Conservation (phyloP, 2,329 filamentous ascomycete genomes). For the Trichoderma breve region DNA sequence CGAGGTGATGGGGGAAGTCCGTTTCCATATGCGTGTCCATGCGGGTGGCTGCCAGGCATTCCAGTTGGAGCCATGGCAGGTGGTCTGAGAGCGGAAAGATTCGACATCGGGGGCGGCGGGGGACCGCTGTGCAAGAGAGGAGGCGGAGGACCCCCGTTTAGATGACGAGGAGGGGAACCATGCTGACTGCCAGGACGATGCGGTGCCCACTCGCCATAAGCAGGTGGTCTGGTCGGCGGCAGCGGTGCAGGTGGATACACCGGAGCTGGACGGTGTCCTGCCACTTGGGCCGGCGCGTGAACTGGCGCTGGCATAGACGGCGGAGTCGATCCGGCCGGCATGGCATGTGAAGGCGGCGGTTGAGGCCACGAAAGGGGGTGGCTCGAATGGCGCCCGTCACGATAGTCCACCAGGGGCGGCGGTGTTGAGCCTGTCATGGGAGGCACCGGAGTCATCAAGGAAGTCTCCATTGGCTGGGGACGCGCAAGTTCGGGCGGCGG, state of each 20-base stretch:
- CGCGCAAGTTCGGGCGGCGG: conserved; percentile 13
- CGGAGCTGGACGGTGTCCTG: conserved; percentile 30
- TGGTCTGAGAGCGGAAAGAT: conserved; percentile 48
- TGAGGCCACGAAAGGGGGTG: conserved; percentile 29
- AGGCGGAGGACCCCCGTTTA: conserved; percentile 48
- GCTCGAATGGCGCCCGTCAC: conserved; percentile 23
- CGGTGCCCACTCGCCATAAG: conserved; percentile 47
- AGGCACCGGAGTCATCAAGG: conserved; percentile 25
- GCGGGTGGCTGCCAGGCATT: conserved; percentile 41
- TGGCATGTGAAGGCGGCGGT: conserved; percentile 24
- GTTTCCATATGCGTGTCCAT: conserved; percentile 39
- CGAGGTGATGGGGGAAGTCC: conserved; percentile 51
- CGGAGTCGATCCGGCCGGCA: conserved; percentile 22
- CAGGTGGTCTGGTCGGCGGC: conserved; percentile 26
- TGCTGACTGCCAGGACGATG: conserved; percentile 48
- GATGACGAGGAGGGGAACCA: conserved; percentile 46
- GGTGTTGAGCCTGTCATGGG: conserved; percentile 33
- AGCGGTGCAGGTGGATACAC: conserved; percentile 30
- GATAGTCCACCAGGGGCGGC: conserved; percentile 28
- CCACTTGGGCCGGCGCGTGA: conserved; percentile 27
- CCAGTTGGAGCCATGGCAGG: conserved; percentile 42
- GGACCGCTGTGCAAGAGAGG: conserved; percentile 34
- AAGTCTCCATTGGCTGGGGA: conserved; percentile 20
- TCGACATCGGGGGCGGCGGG: conserved; percentile 29
- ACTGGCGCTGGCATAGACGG: conserved; percentile 20